A percentile compares a stretch with the other conserved stretches of the same genome.
Evolutionary conservation across 345 rosid species (phyloP).

Genomic region (Cardamine occulta): DNA sequence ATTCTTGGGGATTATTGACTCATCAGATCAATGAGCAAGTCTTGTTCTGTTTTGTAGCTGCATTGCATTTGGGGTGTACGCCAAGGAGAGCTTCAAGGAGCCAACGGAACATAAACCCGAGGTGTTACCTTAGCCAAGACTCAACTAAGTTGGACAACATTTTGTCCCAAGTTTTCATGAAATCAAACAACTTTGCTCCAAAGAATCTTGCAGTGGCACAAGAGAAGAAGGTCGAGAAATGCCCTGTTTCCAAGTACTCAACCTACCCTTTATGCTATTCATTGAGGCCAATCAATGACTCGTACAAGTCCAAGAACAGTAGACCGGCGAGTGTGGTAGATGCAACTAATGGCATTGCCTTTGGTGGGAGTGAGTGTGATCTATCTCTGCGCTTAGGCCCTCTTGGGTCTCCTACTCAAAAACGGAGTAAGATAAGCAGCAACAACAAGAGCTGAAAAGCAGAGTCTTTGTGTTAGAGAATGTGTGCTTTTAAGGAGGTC

Average conservation of each 20-base stretch:
- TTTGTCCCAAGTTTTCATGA: constrained; percentile 59
- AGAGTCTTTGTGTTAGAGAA: constrained; percentile 18
- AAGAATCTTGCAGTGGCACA: constrained; percentile 27
- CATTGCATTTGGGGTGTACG: constrained; percentile 87
- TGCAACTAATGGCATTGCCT: constrained; percentile 12
- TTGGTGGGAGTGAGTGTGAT: constrained; percentile 67
- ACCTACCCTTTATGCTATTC: constrained; percentile 41
- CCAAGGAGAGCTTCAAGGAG: constrained; percentile 94
- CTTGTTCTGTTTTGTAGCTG: constrained; percentile 59
- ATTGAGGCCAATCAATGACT: not conserved
- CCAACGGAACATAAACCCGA: constrained; percentile 80
- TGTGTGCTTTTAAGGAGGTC: constrained; percentile 3
- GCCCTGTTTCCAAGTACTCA: constrained; percentile 36
- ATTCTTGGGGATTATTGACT: not conserved
- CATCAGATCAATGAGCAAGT: constrained; percentile 18
- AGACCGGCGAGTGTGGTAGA: constrained; percentile 17
- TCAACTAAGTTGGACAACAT: constrained; percentile 28
- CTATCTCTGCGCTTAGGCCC: constrained; percentile 80
- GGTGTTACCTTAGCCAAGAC: constrained; percentile 66
- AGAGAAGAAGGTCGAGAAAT: constrained; percentile 23
- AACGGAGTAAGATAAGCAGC: constrained; percentile 41
- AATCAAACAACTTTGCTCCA: constrained; percentile 35
- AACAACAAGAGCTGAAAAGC: constrained; percentile 20
- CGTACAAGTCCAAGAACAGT: constrained; percentile 30
- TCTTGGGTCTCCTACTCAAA: constrained; percentile 42